A percentile compares a stretch with the other conserved stretches of the same genome.
Conservation (phyloP, 2,329 filamentous ascomycete genomes). For the Claviceps sp. region DNA sequence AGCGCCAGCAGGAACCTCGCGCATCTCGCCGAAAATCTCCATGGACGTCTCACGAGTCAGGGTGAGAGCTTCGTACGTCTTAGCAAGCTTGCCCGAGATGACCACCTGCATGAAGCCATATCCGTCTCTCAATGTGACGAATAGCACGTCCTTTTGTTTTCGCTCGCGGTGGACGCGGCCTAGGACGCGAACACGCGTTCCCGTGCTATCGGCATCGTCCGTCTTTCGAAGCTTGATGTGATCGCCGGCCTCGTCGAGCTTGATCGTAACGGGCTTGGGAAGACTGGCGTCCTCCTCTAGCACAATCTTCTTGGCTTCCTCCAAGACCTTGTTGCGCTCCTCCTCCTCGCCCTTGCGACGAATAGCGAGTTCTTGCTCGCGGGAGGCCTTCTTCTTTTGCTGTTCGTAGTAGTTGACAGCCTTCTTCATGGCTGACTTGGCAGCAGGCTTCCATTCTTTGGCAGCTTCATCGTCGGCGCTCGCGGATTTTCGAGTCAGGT, state of each 20-base stretch:
- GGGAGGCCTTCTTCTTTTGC: slow-evolving; percentile 12
- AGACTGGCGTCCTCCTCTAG: slow-evolving; percentile 57
- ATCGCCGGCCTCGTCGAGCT: slow-evolving; percentile 22
- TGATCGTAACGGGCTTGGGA: slow-evolving; percentile 64
- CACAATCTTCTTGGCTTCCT: slow-evolving; percentile 65
- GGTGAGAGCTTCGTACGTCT: slow-evolving; percentile 82
- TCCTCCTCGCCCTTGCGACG: slow-evolving; percentile 11
- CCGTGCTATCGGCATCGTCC: slow-evolving; percentile 37
- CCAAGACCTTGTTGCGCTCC: slow-evolving; percentile 29
- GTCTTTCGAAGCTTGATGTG: slow-evolving; percentile 19
- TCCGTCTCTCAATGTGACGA: slow-evolving; percentile 76
- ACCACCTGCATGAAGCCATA: slow-evolving; percentile 31
- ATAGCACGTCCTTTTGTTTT: slow-evolving; percentile 72
- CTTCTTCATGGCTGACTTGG: slow-evolving; percentile 12
- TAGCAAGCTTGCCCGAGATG: slow-evolving; percentile 64
- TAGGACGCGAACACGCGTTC: slow-evolving; percentile 64
- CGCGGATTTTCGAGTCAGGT: slow-evolving; percentile 36
- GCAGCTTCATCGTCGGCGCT: slow-evolving; percentile 26
- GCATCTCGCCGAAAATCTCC: slow-evolving; percentile 71
- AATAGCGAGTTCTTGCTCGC: slow-evolving; percentile 10
- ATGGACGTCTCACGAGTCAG: slow-evolving; percentile 82
- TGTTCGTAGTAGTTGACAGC: slow-evolving; percentile 11
- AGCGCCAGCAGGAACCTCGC: slow-evolving; percentile 62
- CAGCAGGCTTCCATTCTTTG: slow-evolving; percentile 20
- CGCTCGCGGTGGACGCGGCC: slow-evolving; percentile 73